phyloP scores from a whole-genome alignment of 352 stramenopile species.

The Pythium dissotocum region DNA sequence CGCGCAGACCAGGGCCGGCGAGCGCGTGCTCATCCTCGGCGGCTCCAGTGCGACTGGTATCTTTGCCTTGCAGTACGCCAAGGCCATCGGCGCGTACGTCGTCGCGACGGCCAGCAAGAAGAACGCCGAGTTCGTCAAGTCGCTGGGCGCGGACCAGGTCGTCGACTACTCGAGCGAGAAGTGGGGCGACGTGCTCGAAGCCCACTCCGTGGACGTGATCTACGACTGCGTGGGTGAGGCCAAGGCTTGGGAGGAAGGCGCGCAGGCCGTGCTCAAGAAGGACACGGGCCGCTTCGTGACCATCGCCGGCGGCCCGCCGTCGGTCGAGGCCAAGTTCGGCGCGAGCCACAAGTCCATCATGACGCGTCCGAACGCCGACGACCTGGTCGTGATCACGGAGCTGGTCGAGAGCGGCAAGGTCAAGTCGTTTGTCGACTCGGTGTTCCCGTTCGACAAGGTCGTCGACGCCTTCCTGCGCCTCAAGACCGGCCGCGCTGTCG shows the following conservation, averaged over 20 bases:
- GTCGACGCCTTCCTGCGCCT: constrained; percentile 35
- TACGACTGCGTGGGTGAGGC: constrained; percentile 29
- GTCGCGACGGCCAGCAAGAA: constrained; percentile 37
- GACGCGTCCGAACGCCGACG: constrained; percentile 22
- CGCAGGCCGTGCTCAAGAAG: constrained; percentile 42
- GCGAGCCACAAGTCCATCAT: constrained; percentile 23
- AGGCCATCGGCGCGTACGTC: constrained; percentile 18
- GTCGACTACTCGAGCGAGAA: constrained; percentile 49
- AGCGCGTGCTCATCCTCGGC: constrained; percentile 48
- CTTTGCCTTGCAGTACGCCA: constrained; percentile 48
- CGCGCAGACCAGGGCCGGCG: constrained; percentile 32
- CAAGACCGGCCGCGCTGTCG: constrained; percentile 39
- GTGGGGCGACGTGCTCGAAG: constrained; percentile 10
- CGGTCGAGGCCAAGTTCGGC: constrained; percentile 56
- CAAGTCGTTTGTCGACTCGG: constrained; percentile 24
- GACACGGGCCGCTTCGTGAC: constrained; percentile 44
- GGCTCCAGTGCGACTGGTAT: constrained; percentile 40
- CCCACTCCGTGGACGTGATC: constrained; percentile 21
- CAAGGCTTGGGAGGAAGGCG: constrained; percentile 35
- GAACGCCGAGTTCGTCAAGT: constrained; percentile 40
- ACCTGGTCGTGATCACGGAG: constrained; percentile 32
- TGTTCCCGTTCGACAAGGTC: constrained; percentile 36
- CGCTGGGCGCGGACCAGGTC: constrained; percentile 42
- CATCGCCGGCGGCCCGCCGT: constrained; percentile 31
- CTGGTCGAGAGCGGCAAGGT: constrained; percentile 32